Conservation (phyloP, 2,329 filamentous ascomycete genomes). For the Calonectria leucothoes region DNA sequence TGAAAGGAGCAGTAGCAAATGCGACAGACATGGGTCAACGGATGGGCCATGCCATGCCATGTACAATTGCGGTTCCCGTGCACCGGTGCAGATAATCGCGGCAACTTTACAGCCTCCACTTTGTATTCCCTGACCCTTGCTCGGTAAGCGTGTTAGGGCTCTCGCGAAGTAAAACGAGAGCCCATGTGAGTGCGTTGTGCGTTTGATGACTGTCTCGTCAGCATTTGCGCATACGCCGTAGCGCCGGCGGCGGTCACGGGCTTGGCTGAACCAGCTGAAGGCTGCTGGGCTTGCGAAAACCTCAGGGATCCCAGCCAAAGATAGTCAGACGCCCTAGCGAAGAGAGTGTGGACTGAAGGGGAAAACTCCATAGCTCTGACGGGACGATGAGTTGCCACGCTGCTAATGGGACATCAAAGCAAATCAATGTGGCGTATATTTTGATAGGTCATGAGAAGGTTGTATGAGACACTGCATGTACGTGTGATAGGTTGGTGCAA, state of each 20-base stretch:
- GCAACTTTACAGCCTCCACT: conserved; percentile 6
- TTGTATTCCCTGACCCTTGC: not conserved
- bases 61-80: conserved; percentile 27
- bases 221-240: not conserved
- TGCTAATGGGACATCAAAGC: not conserved
- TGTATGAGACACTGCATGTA: not conserved
- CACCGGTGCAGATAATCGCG: conserved; percentile 28
- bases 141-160: not conserved
- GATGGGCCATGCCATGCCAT: conserved; percentile 17
- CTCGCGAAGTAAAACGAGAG: not conserved
- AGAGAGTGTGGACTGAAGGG: not conserved
- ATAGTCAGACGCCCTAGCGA: conserved; percentile 26
- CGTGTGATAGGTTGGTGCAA: not conserved
- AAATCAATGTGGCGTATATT: not conserved
- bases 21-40: conserved; percentile 14
- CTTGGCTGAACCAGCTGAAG: conserved; percentile 1
- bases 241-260: not conserved
- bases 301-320: conserved; percentile 12
- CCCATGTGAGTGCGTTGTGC: not conserved
- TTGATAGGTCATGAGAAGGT: not conserved
- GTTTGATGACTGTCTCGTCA: not conserved
- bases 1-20: conserved; percentile 20
- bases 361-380: not conserved
- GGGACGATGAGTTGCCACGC: not conserved
- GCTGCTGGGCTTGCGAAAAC: conserved; percentile 20